These are phyloP conservation scores for Prunus dulcis DNA, from an alignment of 306 rosid genomes.

Conservation along the genomic window DNA sequence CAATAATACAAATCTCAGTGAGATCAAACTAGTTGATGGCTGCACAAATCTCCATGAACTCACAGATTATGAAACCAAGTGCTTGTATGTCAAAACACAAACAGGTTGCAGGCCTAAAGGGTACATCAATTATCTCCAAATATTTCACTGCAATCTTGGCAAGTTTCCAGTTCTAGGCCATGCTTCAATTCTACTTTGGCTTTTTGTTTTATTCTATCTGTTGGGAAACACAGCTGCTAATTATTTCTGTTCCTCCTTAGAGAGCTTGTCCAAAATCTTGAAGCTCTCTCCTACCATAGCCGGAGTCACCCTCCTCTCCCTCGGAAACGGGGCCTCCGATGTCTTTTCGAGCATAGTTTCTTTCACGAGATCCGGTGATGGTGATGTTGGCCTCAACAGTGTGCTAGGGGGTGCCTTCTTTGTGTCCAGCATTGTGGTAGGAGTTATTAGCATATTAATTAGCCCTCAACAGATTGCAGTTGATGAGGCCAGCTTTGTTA, in stretches of 20 bases:
- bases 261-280: slow-evolving; percentile 56
- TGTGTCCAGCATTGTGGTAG: slow-evolving; percentile 59
- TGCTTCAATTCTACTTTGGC: slow-evolving; percentile 48
- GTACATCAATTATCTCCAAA: slow-evolving; percentile 61
- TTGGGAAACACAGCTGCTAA: slow-evolving; percentile 73
- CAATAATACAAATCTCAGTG: neutral
- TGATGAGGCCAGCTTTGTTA: slow-evolving; percentile 49
- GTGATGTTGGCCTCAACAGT: slow-evolving; percentile 64
- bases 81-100: slow-evolving; percentile 42
- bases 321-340: slow-evolving; percentile 83
- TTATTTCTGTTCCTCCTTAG: slow-evolving; percentile 64
- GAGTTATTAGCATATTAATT: slow-evolving; percentile 53
- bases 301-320: slow-evolving; percentile 76
- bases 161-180: slow-evolving; percentile 42
- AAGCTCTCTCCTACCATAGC: slow-evolving; percentile 78
- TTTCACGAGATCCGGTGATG: slow-evolving; percentile 50
- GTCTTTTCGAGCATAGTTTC: slow-evolving; percentile 67
- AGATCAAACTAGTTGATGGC: slow-evolving; percentile 12
- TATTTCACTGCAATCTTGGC: slow-evolving; percentile 62
- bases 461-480: slow-evolving; percentile 33
- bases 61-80: slow-evolving; percentile 41
- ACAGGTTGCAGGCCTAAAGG: slow-evolving; percentile 54
- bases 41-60: slow-evolving; percentile 41
- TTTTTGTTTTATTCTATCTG: slow-evolving; percentile 61
- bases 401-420: slow-evolving; percentile 78